These are phyloP conservation scores for Lactifluus subvellereus DNA, from an alignment of 768 basidiomycete genomes.

Conservation along the genomic window DNA sequence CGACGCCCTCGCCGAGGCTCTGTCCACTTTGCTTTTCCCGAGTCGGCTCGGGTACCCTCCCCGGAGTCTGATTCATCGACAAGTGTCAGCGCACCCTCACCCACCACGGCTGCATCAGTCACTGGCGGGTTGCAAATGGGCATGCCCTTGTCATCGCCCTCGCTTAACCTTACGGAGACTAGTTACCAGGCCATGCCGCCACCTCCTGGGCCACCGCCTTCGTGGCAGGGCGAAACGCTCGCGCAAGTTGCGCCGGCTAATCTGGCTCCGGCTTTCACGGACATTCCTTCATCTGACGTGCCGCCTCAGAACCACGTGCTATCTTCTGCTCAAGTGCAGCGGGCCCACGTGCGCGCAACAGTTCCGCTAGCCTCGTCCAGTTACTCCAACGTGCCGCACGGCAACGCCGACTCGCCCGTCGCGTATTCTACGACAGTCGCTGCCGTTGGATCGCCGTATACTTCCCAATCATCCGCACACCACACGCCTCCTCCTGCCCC, in stretches of 20 bases:
- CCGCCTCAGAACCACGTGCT: constrained; percentile 3
- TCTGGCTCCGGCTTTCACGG: constrained; percentile 15
- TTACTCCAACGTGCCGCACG: constrained; percentile 13
- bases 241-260: constrained; percentile 7
- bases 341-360: background rate
- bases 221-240: constrained; percentile 13
- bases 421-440: constrained; percentile 1
- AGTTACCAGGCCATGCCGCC: background rate
- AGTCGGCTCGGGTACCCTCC: constrained; percentile 17
- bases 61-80: constrained; percentile 22
- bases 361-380: constrained; percentile 4
- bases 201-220: constrained; percentile 7
- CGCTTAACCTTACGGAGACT: background rate
- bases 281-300: constrained; percentile 1
- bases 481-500: background rate
- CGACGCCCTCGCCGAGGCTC: constrained; percentile 19
- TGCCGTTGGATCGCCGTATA: background rate
- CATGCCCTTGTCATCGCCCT: background rate
- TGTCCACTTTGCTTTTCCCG: constrained; percentile 11
- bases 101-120: constrained; percentile 9
- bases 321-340: constrained; percentile 3
- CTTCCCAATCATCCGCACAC: constrained; percentile 2
- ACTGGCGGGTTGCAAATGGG: constrained; percentile 8
- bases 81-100: constrained; percentile 19
- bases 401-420: constrained; percentile 8